Evolutionary conservation across 2,329 filamentous ascomycete genomes (phyloP).

Genomic region (Alternaria atra): DNA sequence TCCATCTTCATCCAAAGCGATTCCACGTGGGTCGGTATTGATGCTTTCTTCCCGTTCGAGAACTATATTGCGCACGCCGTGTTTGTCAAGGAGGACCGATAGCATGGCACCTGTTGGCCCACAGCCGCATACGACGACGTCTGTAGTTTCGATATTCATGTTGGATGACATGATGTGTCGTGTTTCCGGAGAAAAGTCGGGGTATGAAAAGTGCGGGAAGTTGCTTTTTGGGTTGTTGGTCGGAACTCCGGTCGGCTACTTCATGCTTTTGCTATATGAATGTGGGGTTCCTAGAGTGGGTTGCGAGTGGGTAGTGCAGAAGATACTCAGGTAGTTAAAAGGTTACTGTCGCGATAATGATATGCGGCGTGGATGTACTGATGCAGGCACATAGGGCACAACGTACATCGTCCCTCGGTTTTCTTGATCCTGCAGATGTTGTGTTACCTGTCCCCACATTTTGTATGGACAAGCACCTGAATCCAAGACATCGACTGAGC

Average conservation of each 20-base stretch:
- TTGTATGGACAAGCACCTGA: background rate
- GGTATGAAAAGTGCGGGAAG: background rate
- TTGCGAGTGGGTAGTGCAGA: no score
- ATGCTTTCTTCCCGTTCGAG: background rate
- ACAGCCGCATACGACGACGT: background rate
- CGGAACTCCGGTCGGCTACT: no score
- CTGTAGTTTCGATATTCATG: background rate
- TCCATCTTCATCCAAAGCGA: background rate
- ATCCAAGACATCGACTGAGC: background rate
- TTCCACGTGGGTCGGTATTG: background rate
- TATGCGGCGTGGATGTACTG: no score
- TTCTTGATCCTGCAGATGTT: background rate
- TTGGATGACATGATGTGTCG: background rate
- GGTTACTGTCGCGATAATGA: no score
- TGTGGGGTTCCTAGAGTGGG: no score
- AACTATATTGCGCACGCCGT: background rate
- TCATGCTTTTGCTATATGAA: no score
- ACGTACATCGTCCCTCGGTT: background rate
- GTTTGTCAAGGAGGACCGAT: background rate
- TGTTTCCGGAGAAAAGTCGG: background rate
- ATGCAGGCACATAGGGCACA: background rate
- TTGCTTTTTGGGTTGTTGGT: background rate
- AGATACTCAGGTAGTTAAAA: no score
- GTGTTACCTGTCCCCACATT: background rate
- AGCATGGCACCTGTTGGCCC: constrained; percentile 1